Evolutionary conservation across 2,329 filamentous ascomycete species (phyloP).

Genomic region (Tolypocladium paradoxum): DNA sequence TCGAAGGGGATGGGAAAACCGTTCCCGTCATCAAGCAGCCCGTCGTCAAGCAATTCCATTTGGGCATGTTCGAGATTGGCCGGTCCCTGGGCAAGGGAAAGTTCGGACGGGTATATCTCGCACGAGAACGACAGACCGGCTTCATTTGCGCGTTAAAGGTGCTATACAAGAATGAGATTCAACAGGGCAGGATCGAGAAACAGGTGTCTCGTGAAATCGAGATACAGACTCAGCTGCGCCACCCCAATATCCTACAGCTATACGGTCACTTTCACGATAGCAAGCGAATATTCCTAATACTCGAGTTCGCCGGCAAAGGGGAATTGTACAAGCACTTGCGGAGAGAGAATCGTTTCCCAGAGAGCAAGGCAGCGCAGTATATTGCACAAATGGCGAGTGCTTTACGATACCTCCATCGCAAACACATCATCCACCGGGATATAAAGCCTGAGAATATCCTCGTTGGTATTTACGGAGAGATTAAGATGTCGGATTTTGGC

Average conservation of each 20-base stretch:
- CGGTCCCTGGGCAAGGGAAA: constrained; percentile 64
- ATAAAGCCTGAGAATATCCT: constrained; percentile 23
- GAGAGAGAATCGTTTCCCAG: constrained; percentile 53
- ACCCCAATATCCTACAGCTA: constrained; percentile 53
- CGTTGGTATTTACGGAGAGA: constrained; percentile 15
- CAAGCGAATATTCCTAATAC: constrained; percentile 60
- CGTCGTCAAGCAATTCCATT: constrained; percentile 17
- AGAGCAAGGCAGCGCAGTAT: constrained; percentile 59
- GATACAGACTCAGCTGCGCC: constrained; percentile 60
- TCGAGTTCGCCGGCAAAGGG: constrained; percentile 54
- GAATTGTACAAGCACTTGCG: constrained; percentile 63
- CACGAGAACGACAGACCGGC: constrained; percentile 52
- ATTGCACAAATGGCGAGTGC: constrained; percentile 55
- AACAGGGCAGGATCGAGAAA: constrained; percentile 55
- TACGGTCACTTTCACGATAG: constrained; percentile 66
- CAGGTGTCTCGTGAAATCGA: constrained; percentile 63
- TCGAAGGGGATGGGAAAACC: too few relatives aligned
- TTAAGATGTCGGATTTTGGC: constrained; percentile 18
- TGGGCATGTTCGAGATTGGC: constrained; percentile 64
- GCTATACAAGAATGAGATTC: constrained; percentile 57
- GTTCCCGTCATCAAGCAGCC: too few relatives aligned
- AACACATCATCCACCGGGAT: constrained; percentile 18
- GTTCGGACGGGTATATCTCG: constrained; percentile 62
- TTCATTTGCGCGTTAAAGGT: constrained; percentile 65
- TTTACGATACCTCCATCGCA: constrained; percentile 15